A percentile compares a stretch with the other conserved stretches of the same genome.
Evolutionary conservation across 441 rosid species (phyloP).

Genomic region (Adansonia madagascariensis): DNA sequence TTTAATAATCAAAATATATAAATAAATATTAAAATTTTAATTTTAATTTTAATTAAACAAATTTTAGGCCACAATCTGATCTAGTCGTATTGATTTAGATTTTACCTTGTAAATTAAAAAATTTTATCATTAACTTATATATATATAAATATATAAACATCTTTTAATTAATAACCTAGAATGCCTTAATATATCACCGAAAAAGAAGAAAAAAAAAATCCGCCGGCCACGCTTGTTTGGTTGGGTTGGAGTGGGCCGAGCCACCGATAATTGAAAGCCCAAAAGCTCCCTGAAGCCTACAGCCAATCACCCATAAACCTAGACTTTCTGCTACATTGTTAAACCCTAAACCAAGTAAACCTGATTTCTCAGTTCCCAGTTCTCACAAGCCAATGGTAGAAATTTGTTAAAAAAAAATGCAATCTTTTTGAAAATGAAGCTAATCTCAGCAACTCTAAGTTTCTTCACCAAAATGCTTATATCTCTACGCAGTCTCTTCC

Average conservation of each 20-base stretch:
- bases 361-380: neutral
- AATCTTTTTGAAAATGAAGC: conserved; percentile 43
- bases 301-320: neutral
- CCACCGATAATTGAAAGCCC: neutral
- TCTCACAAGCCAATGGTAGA: neutral
- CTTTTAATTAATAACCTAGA: too few species aligned
- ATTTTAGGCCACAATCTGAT: too few species aligned
- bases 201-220: too few species aligned
- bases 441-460: conserved; percentile 28
- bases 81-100: too few species aligned
- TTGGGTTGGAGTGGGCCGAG: neutral
- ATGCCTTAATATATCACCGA: neutral
- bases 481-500: conserved; percentile 52
- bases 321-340: conserved; percentile 11
- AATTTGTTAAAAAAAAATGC: conserved; percentile 33
- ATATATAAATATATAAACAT: too few species aligned
- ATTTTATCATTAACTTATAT: too few species aligned
- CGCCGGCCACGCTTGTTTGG: too few species aligned
- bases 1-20: too few species aligned
- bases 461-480: conserved; percentile 51
- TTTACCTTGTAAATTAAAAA: too few species aligned
- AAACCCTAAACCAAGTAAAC: conserved; percentile 32
- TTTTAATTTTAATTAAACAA: too few species aligned
- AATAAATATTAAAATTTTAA: too few species aligned
- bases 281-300: neutral